Conservation (phyloP, 495 filamentous ascomycete genomes). For the Penicillium samsonianum region DNA sequence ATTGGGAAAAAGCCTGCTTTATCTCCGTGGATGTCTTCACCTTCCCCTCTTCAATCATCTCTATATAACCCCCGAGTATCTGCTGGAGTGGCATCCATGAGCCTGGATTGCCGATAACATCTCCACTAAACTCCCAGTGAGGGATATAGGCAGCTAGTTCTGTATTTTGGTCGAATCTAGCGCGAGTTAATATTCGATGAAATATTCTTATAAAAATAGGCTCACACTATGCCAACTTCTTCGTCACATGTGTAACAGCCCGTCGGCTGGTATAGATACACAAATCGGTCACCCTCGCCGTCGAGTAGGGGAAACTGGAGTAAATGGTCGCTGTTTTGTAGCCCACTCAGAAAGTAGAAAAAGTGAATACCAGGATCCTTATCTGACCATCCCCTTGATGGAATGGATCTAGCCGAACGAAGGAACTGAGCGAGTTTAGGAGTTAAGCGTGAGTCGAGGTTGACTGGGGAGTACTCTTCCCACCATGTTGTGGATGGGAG, state of each 20-base stretch:
- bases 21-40: constrained; percentile 8
- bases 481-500: constrained; percentile 16
- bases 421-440: constrained; percentile 15
- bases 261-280: constrained; percentile 12
- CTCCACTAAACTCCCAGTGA: constrained; percentile 6
- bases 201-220: not conserved
- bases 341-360: constrained; percentile 12
- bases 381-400: not conserved
- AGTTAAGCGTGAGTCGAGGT: constrained; percentile 15
- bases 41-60: constrained; percentile 18
- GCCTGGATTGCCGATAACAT: constrained; percentile 3
- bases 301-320: constrained; percentile 9
- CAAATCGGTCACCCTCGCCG: constrained; percentile 9
- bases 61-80: constrained; percentile 10
- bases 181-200: not conserved
- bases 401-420: constrained; percentile 8
- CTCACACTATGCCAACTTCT: constrained; percentile 19
- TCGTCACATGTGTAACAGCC: constrained; percentile 11
- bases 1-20: not conserved
- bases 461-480: constrained; percentile 19
- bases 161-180: constrained; percentile 20
- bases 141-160: constrained; percentile 15
- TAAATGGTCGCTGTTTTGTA: constrained; percentile 3
- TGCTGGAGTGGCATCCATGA: constrained; percentile 13
- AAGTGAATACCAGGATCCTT: constrained; percentile 12